Evolutionary conservation across 768 basidiomycete species (phyloP).

Genomic region (Auricularia auricula-judae): DNA sequence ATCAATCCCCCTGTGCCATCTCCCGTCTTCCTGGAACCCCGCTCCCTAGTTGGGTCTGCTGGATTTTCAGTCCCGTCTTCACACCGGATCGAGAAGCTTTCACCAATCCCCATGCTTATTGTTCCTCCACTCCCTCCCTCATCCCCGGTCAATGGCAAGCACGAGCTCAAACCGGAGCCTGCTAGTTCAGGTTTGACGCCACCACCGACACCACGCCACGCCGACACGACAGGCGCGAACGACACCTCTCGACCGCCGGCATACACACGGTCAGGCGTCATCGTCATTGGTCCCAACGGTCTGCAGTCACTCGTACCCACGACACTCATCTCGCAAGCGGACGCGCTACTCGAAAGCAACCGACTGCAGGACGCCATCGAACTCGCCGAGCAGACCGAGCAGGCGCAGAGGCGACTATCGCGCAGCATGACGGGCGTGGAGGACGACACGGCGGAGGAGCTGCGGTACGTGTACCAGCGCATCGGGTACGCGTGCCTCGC

Average conservation of each 20-base stretch:
- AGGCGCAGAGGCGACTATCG: conserved; percentile 47
- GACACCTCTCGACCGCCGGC: background rate
- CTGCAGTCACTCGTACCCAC: conserved; percentile 59
- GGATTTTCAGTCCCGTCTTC: conserved; percentile 34
- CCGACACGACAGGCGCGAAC: background rate
- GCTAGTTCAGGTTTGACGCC: conserved; percentile 8
- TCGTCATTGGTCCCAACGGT: conserved; percentile 49
- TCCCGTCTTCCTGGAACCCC: conserved; percentile 15
- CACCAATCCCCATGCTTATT: conserved; percentile 20
- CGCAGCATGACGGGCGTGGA: conserved; percentile 32
- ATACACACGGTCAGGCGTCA: conserved; percentile 35
- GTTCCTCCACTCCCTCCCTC: conserved; percentile 8
- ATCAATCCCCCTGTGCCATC: conserved; percentile 36
- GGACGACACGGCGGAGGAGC: conserved; percentile 44
- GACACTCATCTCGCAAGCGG: conserved; percentile 61
- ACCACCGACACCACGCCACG: conserved; percentile 7
- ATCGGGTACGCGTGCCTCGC: conserved; percentile 70
- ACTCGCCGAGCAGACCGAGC: conserved; percentile 52
- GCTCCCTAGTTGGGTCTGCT: conserved; percentile 19
- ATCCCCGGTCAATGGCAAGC: background rate
- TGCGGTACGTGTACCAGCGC: conserved; percentile 70
- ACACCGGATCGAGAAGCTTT: conserved; percentile 30
- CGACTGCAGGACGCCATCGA: conserved; percentile 52
- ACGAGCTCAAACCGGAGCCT: background rate
- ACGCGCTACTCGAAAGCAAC: conserved; percentile 54